Evolutionary conservation across 2,329 filamentous ascomycete genomes (phyloP).

Genomic region (Colletotrichum sublineola): DNA sequence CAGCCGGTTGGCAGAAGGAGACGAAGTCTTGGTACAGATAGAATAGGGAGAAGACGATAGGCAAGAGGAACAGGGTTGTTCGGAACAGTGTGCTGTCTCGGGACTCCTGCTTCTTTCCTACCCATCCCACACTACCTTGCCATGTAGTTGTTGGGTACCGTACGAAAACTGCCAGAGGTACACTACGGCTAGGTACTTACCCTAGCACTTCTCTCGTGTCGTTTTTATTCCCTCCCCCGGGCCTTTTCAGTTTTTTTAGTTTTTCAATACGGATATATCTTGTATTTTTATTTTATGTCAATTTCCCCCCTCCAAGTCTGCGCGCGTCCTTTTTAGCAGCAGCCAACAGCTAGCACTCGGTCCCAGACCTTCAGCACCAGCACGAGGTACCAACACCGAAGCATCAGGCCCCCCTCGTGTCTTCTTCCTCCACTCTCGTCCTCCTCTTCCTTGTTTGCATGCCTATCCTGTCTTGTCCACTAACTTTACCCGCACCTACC

Average conservation of each 20-base stretch:
- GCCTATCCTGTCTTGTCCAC: slow-evolving; percentile 13
- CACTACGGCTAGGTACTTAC: neutral
- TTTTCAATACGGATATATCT: neutral
- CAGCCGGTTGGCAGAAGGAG: slow-evolving; percentile 1
- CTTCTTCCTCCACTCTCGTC: neutral
- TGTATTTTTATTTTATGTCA: neutral
- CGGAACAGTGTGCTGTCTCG: neutral
- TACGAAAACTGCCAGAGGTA: neutral
- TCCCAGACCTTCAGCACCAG: neutral
- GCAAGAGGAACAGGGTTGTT: neutral
- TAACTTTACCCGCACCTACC: slow-evolving; percentile 7
- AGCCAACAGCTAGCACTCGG: slow-evolving; percentile 1
- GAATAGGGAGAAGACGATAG: neutral
- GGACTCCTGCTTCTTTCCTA: neutral
- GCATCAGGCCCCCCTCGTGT: neutral
- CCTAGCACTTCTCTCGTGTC: slow-evolving; percentile 5
- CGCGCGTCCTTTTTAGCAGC: slow-evolving; percentile 9
- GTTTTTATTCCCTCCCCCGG: slow-evolving; percentile 2
- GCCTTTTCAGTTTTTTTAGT: neutral
- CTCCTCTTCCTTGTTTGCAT: neutral
- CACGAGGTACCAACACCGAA: neutral
- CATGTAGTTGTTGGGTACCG: neutral
- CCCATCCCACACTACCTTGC: neutral
- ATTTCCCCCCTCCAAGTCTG: neutral
- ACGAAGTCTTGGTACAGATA: neutral